phyloP scores from a whole-genome alignment of 495 filamentous ascomycete genomes.

The Collariella sp. region DNA sequence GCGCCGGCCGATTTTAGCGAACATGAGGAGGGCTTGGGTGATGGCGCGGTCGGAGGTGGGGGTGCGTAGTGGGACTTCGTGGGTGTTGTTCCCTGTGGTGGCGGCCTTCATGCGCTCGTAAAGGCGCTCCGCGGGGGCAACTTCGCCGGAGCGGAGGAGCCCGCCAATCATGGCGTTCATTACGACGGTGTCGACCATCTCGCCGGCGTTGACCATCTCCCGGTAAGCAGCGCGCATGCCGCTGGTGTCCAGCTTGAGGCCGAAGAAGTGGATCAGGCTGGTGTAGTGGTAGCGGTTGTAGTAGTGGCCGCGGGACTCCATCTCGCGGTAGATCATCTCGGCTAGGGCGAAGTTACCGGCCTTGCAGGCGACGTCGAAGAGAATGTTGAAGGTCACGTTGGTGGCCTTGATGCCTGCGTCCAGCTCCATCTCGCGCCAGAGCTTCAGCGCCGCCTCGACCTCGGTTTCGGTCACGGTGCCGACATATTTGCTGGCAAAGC shows the following conservation, averaged over 20 bases:
- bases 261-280: constrained; percentile 72
- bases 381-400: constrained; percentile 76
- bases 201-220: constrained; percentile 66
- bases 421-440: constrained; percentile 88
- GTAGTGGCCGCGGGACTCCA: constrained; percentile 53
- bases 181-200: constrained; percentile 80
- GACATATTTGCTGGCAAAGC: constrained; percentile 65
- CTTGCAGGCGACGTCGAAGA: constrained; percentile 83
- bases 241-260: constrained; percentile 57
- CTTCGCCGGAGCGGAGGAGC: constrained; percentile 64
- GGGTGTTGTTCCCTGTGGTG: constrained; percentile 24
- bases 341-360: constrained; percentile 73
- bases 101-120: constrained; percentile 71
- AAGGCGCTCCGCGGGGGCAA: constrained; percentile 61
- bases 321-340: constrained; percentile 75
- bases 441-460: constrained; percentile 59
- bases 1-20: constrained; percentile 35
- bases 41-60: constrained; percentile 43
- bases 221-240: constrained; percentile 63
- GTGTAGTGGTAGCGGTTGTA: constrained; percentile 70
- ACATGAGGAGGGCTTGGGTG: constrained; percentile 48
- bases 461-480: constrained; percentile 53
- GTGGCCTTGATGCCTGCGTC: constrained; percentile 54
- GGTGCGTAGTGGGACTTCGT: constrained; percentile 29
- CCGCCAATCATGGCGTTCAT: constrained; percentile 78